Conservation (phyloP, 2,329 filamentous ascomycete species). For the Colletotrichum tabaci region DNA sequence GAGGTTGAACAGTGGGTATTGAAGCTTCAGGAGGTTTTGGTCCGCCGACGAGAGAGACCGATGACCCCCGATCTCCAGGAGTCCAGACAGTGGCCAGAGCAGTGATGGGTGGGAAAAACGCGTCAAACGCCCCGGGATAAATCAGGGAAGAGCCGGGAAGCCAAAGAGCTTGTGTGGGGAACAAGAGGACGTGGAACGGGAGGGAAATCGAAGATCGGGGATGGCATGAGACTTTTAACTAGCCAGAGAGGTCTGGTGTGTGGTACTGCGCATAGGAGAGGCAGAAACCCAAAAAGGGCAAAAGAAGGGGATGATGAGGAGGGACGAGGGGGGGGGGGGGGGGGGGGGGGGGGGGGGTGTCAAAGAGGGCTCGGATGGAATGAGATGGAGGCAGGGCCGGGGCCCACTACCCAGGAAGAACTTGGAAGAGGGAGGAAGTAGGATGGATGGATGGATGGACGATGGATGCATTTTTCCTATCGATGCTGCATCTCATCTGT, state of each 20-base stretch:
- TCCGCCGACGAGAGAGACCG: slow-evolving; percentile 14
- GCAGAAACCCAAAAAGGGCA: neutral
- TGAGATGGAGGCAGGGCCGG: neutral
- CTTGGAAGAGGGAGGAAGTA: neutral
- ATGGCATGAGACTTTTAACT: slow-evolving; percentile 27
- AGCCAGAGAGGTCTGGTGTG: slow-evolving; percentile 1
- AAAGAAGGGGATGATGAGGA: neutral
- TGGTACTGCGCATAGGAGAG: neutral
- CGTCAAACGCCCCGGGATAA: slow-evolving; percentile 1
- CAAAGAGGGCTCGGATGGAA: neutral
- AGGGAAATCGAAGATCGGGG: slow-evolving; percentile 26
- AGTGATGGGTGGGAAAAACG: neutral
- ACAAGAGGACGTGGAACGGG: slow-evolving; percentile 25
- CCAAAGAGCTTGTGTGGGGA: slow-evolving; percentile 30
- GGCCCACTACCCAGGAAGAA: too few relatives aligned
- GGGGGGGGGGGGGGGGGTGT: too few relatives aligned
- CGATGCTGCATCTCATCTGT: too few relatives aligned
- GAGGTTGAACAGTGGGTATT: neutral
- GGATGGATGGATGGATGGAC: neutral
- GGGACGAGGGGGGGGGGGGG: too few relatives aligned
- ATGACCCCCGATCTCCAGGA: neutral
- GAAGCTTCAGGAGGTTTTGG: slow-evolving; percentile 35
- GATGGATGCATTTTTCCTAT: neutral
- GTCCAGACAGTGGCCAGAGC: neutral
- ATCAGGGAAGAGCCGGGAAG: slow-evolving; percentile 30